phyloP scores from a whole-genome alignment of 257 asterid species.

The Plantago ovata region DNA sequence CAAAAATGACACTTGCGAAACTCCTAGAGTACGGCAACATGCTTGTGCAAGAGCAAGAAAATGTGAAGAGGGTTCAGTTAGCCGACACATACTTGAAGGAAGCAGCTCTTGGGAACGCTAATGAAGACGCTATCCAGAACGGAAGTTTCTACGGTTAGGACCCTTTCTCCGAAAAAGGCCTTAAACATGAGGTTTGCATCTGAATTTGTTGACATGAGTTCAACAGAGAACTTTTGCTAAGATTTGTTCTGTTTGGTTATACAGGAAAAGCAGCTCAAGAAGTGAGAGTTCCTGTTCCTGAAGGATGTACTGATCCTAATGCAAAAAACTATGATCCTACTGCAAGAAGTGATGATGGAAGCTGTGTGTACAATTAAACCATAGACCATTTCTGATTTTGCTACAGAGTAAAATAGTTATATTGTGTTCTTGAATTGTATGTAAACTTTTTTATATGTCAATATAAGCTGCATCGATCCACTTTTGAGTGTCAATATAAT shows the following conservation, averaged over 20 bases:
- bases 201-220: too few species aligned
- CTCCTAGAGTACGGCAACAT: conserved; percentile 65
- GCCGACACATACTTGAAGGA: conserved; percentile 62
- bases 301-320: conserved; percentile 47
- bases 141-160: conserved; percentile 44
- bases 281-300: conserved; percentile 44
- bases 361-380: conserved; percentile 32
- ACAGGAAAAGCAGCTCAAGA: conserved; percentile 59
- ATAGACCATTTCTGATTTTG: not conserved
- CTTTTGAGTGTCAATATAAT: not conserved
- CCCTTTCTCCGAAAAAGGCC: too few species aligned
- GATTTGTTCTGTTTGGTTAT: not conserved
- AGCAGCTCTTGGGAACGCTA: conserved; percentile 88
- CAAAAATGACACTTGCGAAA: conserved; percentile 64
- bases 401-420: too few species aligned
- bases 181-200: conserved; percentile 11
- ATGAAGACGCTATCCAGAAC: conserved; percentile 46
- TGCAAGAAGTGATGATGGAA: conserved; percentile 49
- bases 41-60: conserved; percentile 84
- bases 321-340: conserved; percentile 43
- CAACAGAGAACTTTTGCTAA: too few species aligned
- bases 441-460: not conserved
- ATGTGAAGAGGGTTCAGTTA: conserved; percentile 85
- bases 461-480: too few species aligned
- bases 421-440: not conserved